Evolutionary conservation across 306 rosid genomes (phyloP).

Genomic region (Aeschynomene evenia): DNA sequence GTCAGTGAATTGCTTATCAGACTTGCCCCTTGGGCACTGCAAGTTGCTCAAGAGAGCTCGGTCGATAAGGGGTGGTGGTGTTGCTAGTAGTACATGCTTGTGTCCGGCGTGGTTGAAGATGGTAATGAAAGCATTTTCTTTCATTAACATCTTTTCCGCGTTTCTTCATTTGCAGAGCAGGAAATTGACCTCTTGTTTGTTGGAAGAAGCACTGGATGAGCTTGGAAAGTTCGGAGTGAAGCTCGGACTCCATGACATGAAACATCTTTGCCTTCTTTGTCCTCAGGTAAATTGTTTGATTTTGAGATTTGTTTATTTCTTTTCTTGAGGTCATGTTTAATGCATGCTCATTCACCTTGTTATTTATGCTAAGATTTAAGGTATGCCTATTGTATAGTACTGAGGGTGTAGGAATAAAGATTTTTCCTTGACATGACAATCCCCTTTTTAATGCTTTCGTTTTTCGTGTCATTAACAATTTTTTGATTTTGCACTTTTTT

Average conservation of each 20-base stretch:
- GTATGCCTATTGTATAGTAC: neutral
- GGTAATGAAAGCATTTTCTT: constrained; percentile 67
- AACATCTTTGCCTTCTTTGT: constrained; percentile 63
- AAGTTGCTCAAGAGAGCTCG: constrained; percentile 48
- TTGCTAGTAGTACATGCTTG: constrained; percentile 48
- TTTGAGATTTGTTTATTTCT: neutral
- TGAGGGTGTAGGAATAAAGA: neutral
- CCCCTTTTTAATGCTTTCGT: neutral
- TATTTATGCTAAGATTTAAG: constrained; percentile 5
- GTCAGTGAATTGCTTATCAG: constrained; percentile 60
- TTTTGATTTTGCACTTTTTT: neutral
- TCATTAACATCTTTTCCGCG: constrained; percentile 61
- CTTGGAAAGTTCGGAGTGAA: constrained; percentile 54
- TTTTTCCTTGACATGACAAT: neutral
- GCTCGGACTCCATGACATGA: constrained; percentile 53
- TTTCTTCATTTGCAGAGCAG: constrained; percentile 53
- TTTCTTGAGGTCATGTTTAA: neutral
- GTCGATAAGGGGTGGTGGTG: constrained; percentile 29
- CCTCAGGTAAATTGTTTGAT: constrained; percentile 59
- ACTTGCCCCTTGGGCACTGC: constrained; percentile 61
- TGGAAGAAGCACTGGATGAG: constrained; percentile 58
- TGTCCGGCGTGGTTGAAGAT: constrained; percentile 88
- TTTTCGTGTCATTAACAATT: neutral
- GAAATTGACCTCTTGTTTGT: constrained; percentile 27
- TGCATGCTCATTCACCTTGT: neutral